These are phyloP conservation scores for Cercospora berteroae DNA, from an alignment of 2,329 filamentous ascomycete genomes.

Conservation along the genomic window DNA sequence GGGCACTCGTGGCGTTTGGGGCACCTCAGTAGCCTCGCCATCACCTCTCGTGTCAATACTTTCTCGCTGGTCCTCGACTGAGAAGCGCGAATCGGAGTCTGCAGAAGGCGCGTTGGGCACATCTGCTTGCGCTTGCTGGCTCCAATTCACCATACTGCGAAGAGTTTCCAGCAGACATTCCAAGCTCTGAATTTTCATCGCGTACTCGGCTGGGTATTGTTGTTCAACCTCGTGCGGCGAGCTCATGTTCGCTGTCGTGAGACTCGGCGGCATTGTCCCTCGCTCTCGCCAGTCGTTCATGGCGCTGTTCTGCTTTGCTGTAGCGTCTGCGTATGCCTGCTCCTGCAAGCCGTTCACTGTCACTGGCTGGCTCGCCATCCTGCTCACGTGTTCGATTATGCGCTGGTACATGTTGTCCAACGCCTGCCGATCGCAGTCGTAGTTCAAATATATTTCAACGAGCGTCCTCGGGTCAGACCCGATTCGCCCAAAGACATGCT, in stretches of 20 bases:
- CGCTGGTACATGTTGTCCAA: constrained; percentile 96
- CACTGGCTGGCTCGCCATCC: constrained; percentile 77
- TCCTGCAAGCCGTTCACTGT: constrained; percentile 73
- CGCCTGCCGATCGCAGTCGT: constrained; percentile 89
- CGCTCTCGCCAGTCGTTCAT: constrained; percentile 78
- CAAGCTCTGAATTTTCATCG: constrained; percentile 83
- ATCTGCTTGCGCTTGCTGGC: constrained; percentile 62
- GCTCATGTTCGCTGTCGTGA: constrained; percentile 75
- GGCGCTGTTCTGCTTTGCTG: constrained; percentile 49
- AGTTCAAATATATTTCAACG: constrained; percentile 96
- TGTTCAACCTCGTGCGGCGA: constrained; percentile 53
- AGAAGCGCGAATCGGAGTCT: constrained; percentile 49
- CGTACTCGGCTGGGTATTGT: constrained; percentile 82
- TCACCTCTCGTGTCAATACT: constrained; percentile 67
- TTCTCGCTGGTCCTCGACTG: constrained; percentile 62
- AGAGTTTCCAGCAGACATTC: constrained; percentile 86
- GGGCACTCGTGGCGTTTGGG: constrained; percentile 42
- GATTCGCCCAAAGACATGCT: constrained; percentile 74
- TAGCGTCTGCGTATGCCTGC: constrained; percentile 80
- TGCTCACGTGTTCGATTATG: constrained; percentile 89
- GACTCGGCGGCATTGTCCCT: constrained; percentile 78
- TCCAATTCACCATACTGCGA: constrained; percentile 90
- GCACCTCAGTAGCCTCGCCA: constrained; percentile 7
- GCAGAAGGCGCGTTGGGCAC: constrained; percentile 44
- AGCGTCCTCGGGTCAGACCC: constrained; percentile 82